Evolutionary conservation across 495 filamentous ascomycete species (phyloP).

Genomic region (Parachaetomium inaequale): DNA sequence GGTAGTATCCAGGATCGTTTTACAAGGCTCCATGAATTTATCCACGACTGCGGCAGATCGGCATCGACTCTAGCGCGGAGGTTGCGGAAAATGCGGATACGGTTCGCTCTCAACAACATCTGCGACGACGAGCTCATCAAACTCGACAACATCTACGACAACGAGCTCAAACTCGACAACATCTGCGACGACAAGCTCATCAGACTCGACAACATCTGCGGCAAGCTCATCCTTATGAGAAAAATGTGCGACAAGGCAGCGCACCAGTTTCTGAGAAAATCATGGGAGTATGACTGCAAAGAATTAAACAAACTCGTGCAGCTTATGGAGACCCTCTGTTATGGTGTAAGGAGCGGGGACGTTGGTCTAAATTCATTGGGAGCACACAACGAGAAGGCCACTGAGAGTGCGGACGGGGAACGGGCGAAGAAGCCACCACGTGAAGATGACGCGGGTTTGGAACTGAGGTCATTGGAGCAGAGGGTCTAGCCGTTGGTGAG

Average conservation of each 20-base stretch:
- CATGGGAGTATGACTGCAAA: not conserved
- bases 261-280: not conserved
- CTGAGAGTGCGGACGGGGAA: not conserved
- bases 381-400: not conserved
- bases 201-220: not conserved
- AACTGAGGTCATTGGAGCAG: not conserved
- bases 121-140: not conserved
- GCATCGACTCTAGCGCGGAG: not conserved
- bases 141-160: not conserved
- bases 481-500: no score
- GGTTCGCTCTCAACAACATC: no score
- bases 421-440: not conserved
- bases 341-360: not conserved
- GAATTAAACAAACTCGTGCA: not conserved
- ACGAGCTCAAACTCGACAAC: no score
- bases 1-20: not conserved
- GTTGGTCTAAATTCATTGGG: not conserved
- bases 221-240: not conserved
- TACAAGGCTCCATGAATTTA: not conserved
- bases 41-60: not conserved
- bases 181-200: not conserved
- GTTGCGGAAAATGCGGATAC: not conserved
- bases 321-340: not conserved
- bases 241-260: not conserved
- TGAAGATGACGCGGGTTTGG: not conserved